Conservation (phyloP, 2,329 filamentous ascomycete species). For the Ceratocystis ficicola region DNA sequence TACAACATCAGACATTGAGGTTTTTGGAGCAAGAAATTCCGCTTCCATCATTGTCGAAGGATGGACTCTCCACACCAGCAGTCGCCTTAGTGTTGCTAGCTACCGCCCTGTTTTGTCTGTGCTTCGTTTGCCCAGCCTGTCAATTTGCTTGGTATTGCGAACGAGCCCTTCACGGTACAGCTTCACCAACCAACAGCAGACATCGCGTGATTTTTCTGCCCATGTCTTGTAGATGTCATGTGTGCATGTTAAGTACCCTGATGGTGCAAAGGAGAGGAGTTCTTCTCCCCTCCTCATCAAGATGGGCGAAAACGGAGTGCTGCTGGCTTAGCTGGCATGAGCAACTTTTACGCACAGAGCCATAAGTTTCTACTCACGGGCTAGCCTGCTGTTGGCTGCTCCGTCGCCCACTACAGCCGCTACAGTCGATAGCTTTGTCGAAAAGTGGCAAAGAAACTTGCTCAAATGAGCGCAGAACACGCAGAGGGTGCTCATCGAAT, state of each 20-base stretch:
- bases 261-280: neutral
- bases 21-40: neutral
- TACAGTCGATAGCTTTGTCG: neutral
- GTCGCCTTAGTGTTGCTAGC: neutral
- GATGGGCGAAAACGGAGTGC: neutral
- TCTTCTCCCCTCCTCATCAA: neutral
- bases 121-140: constrained; percentile 2
- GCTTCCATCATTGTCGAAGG: neutral
- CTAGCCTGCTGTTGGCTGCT: neutral
- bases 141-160: constrained; percentile 7
- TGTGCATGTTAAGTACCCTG: neutral
- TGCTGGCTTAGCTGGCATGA: neutral
- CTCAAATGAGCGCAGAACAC: constrained; percentile 12
- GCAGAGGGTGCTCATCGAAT: neutral
- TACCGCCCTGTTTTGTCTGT: constrained; percentile 2
- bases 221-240: neutral
- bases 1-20: constrained; percentile 1
- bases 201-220: neutral
- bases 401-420: neutral
- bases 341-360: constrained; percentile 13
- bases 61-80: neutral
- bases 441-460: constrained; percentile 1
- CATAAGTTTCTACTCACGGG: constrained; percentile 3
- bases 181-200: neutral
- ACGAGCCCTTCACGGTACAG: neutral